A percentile compares a stretch with the other conserved stretches of the same genome.
These are phyloP conservation scores for Psilocybe mexicana DNA, from an alignment of 1,284 basidiomycete species.

Conservation along the genomic window DNA sequence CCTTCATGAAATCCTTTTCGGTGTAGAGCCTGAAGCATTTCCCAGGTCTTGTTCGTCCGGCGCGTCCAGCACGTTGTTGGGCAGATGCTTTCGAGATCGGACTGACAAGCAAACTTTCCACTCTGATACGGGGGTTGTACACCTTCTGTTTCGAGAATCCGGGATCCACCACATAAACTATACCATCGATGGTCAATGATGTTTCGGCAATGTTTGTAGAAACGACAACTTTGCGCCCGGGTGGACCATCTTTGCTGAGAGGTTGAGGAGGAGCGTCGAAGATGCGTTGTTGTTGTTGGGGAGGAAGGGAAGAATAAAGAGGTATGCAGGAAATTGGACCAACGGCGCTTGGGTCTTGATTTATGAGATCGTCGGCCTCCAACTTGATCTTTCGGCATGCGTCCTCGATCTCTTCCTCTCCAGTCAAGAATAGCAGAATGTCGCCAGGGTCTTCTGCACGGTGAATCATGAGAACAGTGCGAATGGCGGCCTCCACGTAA, in stretches of 20 bases:
- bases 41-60: constrained; percentile 93
- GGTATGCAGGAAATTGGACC: constrained; percentile 90
- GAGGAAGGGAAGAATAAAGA: constrained; percentile 92
- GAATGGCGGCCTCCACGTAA: constrained; percentile 96
- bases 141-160: constrained; percentile 98
- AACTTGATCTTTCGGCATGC: constrained; percentile 92
- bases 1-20: constrained; percentile 95
- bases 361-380: constrained; percentile 81
- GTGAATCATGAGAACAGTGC: constrained; percentile 97
- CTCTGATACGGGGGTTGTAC: constrained; percentile 95
- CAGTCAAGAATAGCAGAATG: constrained; percentile 93
- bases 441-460: constrained; percentile 95
- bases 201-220: constrained; percentile 99
- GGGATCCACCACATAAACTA: constrained; percentile 98
- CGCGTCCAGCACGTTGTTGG: constrained; percentile 95
- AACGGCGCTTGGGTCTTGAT: constrained; percentile 72
- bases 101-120: constrained; percentile 91
- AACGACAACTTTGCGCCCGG: constrained; percentile 92
- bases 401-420: constrained; percentile 99
- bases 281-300: constrained; percentile 92
- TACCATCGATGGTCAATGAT: constrained; percentile 96
- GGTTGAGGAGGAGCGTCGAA: constrained; percentile 85
- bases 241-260: constrained; percentile 65
- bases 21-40: constrained; percentile 98
- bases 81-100: constrained; percentile 98